Conservation (phyloP, 371 early-diverging fungal genomes). For the Rhizopus arrhizus region DNA sequence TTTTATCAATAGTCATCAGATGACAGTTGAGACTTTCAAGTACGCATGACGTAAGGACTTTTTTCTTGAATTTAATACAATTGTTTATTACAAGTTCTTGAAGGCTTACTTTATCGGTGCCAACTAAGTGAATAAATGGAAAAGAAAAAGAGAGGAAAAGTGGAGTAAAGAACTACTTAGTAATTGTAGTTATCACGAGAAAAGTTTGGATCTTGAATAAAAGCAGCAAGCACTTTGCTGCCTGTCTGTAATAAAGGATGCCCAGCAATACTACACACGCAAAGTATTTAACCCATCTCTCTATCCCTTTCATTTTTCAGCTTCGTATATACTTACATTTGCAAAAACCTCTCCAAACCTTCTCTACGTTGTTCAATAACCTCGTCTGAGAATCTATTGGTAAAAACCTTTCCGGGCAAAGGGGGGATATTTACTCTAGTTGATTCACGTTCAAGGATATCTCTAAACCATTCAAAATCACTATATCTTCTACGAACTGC, state of each 20-base stretch:
- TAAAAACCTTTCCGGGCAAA: conserved; percentile 96
- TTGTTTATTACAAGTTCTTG: too few species aligned
- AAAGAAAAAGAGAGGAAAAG: too few species aligned
- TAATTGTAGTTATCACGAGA: conserved; percentile 75
- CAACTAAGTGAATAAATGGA: too few species aligned
- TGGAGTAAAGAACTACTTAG: conserved; percentile 26
- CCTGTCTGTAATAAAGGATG: conserved; percentile 98
- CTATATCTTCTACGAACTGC: conserved; percentile 92
- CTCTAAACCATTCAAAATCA: conserved; percentile 98
- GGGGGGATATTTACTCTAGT: conserved; percentile 92
- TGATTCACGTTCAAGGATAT: conserved; percentile 91
- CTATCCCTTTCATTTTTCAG: neutral
- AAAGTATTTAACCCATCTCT: too few species aligned
- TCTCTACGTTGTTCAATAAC: conserved; percentile 91
- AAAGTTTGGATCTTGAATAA: conserved; percentile 92
- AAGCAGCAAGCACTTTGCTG: conserved; percentile 91
- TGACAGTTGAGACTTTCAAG: too few species aligned
- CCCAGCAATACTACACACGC: conserved; percentile 78
- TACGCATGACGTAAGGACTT: too few species aligned
- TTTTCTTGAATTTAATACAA: too few species aligned
- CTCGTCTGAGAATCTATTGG: conserved; percentile 92
- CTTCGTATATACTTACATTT: conserved; percentile 73
- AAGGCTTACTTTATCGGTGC: too few species aligned
- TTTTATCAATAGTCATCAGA: too few species aligned
- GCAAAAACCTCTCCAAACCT: conserved; percentile 93